A percentile compares a stretch with the other conserved stretches of the same genome.
Conservation (phyloP, 2,329 filamentous ascomycete genomes). For the Magnaporthales sp. region DNA sequence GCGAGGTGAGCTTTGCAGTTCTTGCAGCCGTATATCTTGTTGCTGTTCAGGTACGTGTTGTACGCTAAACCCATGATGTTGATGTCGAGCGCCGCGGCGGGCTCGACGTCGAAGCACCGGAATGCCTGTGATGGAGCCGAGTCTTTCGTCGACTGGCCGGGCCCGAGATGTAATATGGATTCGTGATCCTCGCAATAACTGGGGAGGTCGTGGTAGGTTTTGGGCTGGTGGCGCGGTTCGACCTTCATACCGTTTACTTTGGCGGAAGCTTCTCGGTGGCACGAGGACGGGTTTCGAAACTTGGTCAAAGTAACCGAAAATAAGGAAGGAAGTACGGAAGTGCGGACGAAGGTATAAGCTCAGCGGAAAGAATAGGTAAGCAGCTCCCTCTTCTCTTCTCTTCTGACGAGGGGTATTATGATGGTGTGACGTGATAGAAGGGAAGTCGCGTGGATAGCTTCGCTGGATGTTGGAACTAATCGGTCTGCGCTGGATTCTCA, state of each 20-base stretch:
- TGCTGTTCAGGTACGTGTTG: slow-evolving; percentile 82
- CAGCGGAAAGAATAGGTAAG: background rate
- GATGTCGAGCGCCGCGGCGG: background rate
- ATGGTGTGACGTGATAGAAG: background rate
- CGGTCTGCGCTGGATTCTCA: no score
- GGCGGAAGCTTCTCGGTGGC: background rate
- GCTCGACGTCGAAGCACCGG: background rate
- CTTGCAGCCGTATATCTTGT: slow-evolving; percentile 88
- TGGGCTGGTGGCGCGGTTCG: background rate
- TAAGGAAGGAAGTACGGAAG: background rate
- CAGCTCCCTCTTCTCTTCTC: background rate
- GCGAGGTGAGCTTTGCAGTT: slow-evolving; percentile 92
- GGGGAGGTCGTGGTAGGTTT: background rate
- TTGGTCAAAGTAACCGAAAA: background rate
- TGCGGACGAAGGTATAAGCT: background rate
- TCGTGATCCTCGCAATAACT: background rate
- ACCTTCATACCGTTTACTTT: background rate
- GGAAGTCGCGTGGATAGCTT: background rate
- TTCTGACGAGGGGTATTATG: background rate
- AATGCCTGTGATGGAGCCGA: background rate
- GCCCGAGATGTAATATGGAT: background rate
- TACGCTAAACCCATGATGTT: slow-evolving; percentile 73
- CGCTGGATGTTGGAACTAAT: background rate
- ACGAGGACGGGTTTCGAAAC: background rate
- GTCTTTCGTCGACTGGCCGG: background rate